Percentiles rank a stretch among this genome's conserved stretches.
Conservation (phyloP, 805 yeast genomes). For the Ogataea sp. region DNA sequence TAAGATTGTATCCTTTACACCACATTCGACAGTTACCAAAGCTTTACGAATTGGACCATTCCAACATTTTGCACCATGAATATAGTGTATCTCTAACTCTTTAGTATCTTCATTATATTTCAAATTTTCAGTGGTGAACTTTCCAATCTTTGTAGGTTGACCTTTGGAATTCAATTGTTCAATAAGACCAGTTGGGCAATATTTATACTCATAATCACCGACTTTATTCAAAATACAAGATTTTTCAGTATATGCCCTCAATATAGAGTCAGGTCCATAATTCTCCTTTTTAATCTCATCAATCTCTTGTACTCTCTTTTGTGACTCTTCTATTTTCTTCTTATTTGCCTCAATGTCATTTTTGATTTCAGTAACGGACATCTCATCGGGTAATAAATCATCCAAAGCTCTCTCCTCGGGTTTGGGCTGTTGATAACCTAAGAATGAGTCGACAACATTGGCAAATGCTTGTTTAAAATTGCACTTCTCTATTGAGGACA, state of each 20-base stretch:
- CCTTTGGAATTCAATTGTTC: constrained; percentile 45
- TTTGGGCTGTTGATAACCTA: constrained; percentile 10
- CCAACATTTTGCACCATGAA: constrained; percentile 80
- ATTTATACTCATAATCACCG: constrained; percentile 65
- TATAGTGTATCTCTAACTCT: constrained; percentile 26
- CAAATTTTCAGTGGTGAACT: constrained; percentile 10
- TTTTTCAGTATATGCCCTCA: constrained; percentile 40
- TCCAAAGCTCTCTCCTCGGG: neutral
- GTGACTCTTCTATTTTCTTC: constrained; percentile 13
- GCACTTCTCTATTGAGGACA: neutral
- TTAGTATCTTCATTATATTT: constrained; percentile 7
- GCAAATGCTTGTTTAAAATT: constrained; percentile 2
- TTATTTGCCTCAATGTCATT: neutral
- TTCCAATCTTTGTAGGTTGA: constrained; percentile 45
- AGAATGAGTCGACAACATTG: constrained; percentile 11
- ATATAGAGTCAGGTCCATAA: constrained; percentile 58
- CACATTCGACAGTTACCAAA: constrained; percentile 57
- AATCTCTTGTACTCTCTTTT: constrained; percentile 14
- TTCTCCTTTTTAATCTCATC: constrained; percentile 5
- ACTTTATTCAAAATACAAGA: constrained; percentile 37
- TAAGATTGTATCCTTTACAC: constrained; percentile 43
- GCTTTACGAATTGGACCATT: constrained; percentile 85
- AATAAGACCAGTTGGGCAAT: constrained; percentile 49
- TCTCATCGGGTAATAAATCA: neutral
- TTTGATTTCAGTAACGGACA: neutral